Evolutionary conservation across 495 filamentous ascomycete species (phyloP).

Genomic region (Margaritispora aquatica): DNA sequence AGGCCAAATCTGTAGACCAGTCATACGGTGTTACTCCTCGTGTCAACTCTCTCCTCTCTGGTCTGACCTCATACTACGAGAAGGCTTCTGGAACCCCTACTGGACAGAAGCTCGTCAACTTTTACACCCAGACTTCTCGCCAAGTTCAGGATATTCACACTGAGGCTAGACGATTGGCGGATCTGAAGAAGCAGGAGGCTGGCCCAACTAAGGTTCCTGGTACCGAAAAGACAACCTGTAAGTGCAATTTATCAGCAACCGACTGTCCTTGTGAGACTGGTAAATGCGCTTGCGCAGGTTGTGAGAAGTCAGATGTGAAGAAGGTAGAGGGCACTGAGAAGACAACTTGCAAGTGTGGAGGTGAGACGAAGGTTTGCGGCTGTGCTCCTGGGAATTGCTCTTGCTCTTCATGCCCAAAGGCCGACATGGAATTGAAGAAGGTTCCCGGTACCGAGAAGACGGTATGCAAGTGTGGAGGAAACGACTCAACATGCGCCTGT

Average conservation of each 20-base stretch:
- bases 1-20: constrained; percentile 66
- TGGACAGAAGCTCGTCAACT: constrained; percentile 75
- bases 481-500: constrained; percentile 27
- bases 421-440: constrained; percentile 12
- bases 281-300: constrained; percentile 33
- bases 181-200: constrained; percentile 71
- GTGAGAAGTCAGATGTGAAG: constrained; percentile 21
- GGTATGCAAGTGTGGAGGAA: constrained; percentile 16
- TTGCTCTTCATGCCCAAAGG: constrained; percentile 28
- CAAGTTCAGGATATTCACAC: constrained; percentile 88
- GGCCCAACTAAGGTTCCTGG: constrained; percentile 19
- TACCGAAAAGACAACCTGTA: constrained; percentile 37
- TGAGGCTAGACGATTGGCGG: constrained; percentile 80
- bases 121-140: constrained; percentile 75
- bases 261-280: constrained; percentile 27
- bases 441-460: constrained; percentile 17
- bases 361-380: constrained; percentile 22
- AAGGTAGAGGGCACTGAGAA: constrained; percentile 14
- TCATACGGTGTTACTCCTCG: constrained; percentile 67
- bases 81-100: constrained; percentile 81
- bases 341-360: constrained; percentile 20
- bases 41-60: constrained; percentile 55
- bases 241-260: constrained; percentile 31
- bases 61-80: constrained; percentile 81
- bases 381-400: constrained; percentile 31